These are phyloP conservation scores for Agrocybe pediades DNA, from an alignment of 768 basidiomycete species.

Conservation along the genomic window DNA sequence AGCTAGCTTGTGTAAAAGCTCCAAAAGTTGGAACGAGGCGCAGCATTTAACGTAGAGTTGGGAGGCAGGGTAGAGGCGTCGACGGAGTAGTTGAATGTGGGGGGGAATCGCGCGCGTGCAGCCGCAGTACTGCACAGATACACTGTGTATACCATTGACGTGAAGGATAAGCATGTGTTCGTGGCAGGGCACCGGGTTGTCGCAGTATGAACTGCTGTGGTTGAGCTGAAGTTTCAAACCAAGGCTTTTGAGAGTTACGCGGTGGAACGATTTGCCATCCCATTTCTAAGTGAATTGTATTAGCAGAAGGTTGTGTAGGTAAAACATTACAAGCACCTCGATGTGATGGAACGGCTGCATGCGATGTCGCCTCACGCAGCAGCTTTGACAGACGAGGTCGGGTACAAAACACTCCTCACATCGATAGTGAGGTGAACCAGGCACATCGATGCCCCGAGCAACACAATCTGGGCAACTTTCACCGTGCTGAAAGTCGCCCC, in stretches of 20 bases:
- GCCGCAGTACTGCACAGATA: constrained; percentile 24
- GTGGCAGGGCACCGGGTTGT: constrained; percentile 1
- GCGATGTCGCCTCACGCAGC: constrained; percentile 7
- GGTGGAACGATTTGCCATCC: not conserved
- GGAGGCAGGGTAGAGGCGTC: constrained; percentile 20
- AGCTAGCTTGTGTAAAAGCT: constrained; percentile 16
- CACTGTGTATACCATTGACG: constrained; percentile 24
- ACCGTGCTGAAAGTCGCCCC: constrained; percentile 3
- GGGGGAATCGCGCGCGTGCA: constrained; percentile 15
- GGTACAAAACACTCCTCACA: constrained; percentile 11
- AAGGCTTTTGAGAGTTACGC: constrained; percentile 1
- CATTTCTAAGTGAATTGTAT: not conserved
- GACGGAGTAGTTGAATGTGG: constrained; percentile 7
- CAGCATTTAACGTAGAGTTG: constrained; percentile 18
- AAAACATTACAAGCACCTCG: not conserved
- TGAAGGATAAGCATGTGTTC: constrained; percentile 23
- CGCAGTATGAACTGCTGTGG: constrained; percentile 1
- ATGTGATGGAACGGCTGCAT: constrained; percentile 6
- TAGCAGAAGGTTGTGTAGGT: too few species aligned
- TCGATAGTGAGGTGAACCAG: not conserved
- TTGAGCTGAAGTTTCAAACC: constrained; percentile 8
- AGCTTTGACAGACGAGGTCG: not conserved
- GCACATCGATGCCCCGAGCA: not conserved
- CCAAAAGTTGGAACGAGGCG: constrained; percentile 16
- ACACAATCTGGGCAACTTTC: constrained; percentile 9